phyloP scores from a whole-genome alignment of 2,329 filamentous ascomycete genomes.

The Paramyrothecium roridum region DNA sequence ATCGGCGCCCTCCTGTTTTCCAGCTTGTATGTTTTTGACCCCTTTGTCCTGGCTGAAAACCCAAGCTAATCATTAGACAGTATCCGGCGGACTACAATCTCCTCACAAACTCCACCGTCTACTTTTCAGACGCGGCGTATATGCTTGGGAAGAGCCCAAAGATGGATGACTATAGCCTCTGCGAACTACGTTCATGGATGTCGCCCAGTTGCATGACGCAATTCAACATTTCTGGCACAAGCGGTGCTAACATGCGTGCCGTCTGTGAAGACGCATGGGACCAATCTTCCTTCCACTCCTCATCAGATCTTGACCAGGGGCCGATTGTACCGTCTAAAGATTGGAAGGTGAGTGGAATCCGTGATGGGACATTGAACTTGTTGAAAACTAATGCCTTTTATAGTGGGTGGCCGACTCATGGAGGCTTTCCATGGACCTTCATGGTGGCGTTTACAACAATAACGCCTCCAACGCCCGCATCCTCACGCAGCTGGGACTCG shows the following conservation, averaged over 20 bases:
- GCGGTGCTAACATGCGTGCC: slow-evolving; percentile 57
- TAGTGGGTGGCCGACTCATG: slow-evolving; percentile 50
- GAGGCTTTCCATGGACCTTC: slow-evolving; percentile 52
- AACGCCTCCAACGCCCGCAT: slow-evolving; percentile 59
- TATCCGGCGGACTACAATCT: slow-evolving; percentile 65
- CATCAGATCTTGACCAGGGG: slow-evolving; percentile 23
- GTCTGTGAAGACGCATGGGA: slow-evolving; percentile 59
- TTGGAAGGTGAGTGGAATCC: slow-evolving; percentile 38
- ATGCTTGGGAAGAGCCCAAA: slow-evolving; percentile 51
- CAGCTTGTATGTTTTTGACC: slow-evolving; percentile 31
- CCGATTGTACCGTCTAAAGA: slow-evolving; percentile 35
- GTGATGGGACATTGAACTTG: not conserved
- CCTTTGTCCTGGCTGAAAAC: slow-evolving; percentile 10
- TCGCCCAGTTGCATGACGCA: slow-evolving; percentile 65
- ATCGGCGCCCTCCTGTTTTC: slow-evolving; percentile 51
- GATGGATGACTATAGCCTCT: slow-evolving; percentile 59
- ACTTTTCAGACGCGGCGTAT: slow-evolving; percentile 55
- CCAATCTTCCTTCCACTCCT: slow-evolving; percentile 50
- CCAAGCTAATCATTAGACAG: slow-evolving; percentile 21
- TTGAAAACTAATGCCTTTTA: slow-evolving; percentile 2
- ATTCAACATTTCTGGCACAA: slow-evolving; percentile 52
- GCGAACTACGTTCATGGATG: slow-evolving; percentile 61
- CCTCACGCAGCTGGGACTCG: slow-evolving; percentile 49
- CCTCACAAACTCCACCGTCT: slow-evolving; percentile 50
- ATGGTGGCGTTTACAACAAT: slow-evolving; percentile 49